A percentile compares a stretch with the other conserved stretches of the same genome.
Conservation (phyloP, 1,284 basidiomycete species). For the Puccinia horiana region DNA sequence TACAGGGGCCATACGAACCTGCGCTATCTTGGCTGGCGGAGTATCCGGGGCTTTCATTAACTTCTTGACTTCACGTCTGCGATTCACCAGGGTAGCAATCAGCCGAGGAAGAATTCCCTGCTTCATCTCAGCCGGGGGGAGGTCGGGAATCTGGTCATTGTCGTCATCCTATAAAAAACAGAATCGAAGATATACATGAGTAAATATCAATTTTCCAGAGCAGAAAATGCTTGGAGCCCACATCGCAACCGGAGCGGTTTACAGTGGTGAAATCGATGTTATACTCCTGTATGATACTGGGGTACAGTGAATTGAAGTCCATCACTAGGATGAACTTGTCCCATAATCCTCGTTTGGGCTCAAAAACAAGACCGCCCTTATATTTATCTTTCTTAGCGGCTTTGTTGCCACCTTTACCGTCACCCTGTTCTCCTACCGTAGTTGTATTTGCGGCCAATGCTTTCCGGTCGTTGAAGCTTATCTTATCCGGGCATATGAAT, state of each 20-base stretch:
- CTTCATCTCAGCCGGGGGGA: constrained; percentile 71
- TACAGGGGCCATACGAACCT: constrained; percentile 64
- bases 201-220: constrained; percentile 6
- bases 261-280: constrained; percentile 99
- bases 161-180: constrained; percentile 66
- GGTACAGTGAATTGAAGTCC: constrained; percentile 99
- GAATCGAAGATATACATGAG: neutral
- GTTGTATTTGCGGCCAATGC: constrained; percentile 67
- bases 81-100: constrained; percentile 88
- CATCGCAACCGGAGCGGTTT: constrained; percentile 67
- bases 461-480: constrained; percentile 64
- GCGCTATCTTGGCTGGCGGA: constrained; percentile 74
- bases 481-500: constrained; percentile 94
- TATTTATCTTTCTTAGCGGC: constrained; percentile 89
- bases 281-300: constrained; percentile 98
- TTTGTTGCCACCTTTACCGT: constrained; percentile 63
- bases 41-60: constrained; percentile 89
- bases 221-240: constrained; percentile 62
- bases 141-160: constrained; percentile 84
- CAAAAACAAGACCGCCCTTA: constrained; percentile 96
- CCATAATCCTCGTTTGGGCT: constrained; percentile 93
- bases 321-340: constrained; percentile 97
- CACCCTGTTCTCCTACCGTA: constrained; percentile 64
- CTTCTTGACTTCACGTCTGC: constrained; percentile 85
- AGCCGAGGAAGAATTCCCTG: constrained; percentile 92